These are phyloP conservation scores for Rhododendron henanense DNA, from an alignment of 148 eudicot genomes.

Conservation along the genomic window DNA sequence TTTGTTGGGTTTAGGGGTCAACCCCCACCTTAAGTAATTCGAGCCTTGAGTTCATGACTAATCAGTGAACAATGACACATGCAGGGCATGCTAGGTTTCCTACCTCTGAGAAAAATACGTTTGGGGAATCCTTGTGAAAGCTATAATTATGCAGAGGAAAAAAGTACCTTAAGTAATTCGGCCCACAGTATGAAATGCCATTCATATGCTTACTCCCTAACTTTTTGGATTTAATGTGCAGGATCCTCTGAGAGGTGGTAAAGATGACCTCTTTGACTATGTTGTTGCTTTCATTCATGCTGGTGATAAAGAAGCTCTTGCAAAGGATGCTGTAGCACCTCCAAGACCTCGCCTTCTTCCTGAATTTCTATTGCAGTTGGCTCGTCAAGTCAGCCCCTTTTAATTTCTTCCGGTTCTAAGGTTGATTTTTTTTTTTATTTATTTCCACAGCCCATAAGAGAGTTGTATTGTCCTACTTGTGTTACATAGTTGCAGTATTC, in stretches of 20 bases:
- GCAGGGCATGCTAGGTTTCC: neutral
- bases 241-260: constrained; percentile 96
- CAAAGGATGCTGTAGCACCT: constrained; percentile 69
- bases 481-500: neutral
- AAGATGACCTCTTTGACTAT: constrained; percentile 71
- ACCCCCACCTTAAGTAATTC: neutral
- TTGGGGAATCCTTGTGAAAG: neutral
- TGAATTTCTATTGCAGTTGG: constrained; percentile 62
- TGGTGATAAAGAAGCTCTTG: constrained; percentile 75
- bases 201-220: neutral
- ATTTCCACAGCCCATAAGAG: neutral
- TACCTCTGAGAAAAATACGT: neutral
- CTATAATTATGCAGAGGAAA: neutral
- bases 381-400: constrained; percentile 78
- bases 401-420: constrained; percentile 22
- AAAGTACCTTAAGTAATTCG: too few species aligned
- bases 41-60: neutral
- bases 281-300: constrained; percentile 57
- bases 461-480: neutral
- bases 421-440: neutral
- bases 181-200: neutral
- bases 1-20: neutral
- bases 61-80: neutral
- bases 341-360: constrained; percentile 78
- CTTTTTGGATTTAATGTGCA: constrained; percentile 15